Evolutionary conservation across 345 rosid genomes (phyloP).

Genomic region (Acer negundo): DNA sequence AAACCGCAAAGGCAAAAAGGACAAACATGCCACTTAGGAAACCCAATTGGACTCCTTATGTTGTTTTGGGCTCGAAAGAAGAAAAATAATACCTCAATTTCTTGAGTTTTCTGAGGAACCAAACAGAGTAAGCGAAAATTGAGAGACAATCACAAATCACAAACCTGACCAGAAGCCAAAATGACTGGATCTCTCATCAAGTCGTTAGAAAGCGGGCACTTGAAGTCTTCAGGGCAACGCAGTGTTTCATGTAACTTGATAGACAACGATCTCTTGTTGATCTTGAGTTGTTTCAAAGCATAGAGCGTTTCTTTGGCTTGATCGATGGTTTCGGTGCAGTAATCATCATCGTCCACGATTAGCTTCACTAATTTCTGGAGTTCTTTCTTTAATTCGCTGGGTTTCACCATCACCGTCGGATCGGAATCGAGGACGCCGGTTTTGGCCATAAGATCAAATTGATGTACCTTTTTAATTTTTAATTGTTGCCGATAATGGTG

Average conservation of each 20-base stretch:
- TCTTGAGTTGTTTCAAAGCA: conserved; percentile 54
- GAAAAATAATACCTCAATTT: too few relatives aligned
- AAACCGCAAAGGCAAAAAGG: not conserved
- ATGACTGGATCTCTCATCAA: conserved; percentile 95
- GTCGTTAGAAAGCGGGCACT: conserved; percentile 84
- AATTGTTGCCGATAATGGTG: not conserved
- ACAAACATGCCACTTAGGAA: too few relatives aligned
- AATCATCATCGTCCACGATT: conserved; percentile 74
- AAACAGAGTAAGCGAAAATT: not conserved
- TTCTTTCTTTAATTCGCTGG: conserved; percentile 70
- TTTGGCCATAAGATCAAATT: conserved; percentile 53
- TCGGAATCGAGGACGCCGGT: conserved; percentile 61
- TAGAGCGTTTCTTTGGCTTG: conserved; percentile 62
- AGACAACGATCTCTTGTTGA: conserved; percentile 56
- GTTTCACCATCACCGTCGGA: conserved; percentile 59
- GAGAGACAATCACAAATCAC: not conserved
- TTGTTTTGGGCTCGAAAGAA: not conserved
- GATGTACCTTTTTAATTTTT: not conserved
- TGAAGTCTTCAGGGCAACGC: conserved; percentile 76
- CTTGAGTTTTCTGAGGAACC: not conserved
- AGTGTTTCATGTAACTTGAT: conserved; percentile 42
- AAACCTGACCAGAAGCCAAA: conserved; percentile 86
- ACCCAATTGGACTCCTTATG: too few relatives aligned
- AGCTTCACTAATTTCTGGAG: conserved; percentile 60
- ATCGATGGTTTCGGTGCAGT: conserved; percentile 52